A percentile compares a stretch with the other conserved stretches of the same genome.
phyloP scores from a whole-genome alignment of 2,329 filamentous ascomycete genomes.

The Huntiella abstrusa region DNA sequence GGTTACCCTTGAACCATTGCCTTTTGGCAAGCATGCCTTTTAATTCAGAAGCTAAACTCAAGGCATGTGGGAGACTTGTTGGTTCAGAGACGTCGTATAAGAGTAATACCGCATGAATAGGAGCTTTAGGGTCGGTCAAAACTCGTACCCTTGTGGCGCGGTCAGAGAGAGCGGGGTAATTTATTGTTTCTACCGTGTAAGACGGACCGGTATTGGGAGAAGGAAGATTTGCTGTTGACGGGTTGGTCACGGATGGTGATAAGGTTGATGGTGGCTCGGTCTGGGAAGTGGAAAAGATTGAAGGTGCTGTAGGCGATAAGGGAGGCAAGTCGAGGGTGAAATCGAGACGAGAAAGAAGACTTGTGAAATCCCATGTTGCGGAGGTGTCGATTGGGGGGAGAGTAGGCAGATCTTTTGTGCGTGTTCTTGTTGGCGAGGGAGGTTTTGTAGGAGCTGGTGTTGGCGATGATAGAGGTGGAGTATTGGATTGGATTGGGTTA shows the following conservation, averaged over 20 bases:
- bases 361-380: background rate
- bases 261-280: background rate
- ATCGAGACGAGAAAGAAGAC: background rate
- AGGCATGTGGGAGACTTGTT: no score
- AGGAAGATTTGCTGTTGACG: background rate
- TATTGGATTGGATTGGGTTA: background rate
- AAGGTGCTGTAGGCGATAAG: background rate
- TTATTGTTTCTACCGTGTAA: conserved; percentile 17
- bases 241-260: background rate
- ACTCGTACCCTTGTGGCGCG: no score
- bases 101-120: no score
- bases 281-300: background rate
- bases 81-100: no score
- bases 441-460: background rate
- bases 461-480: background rate
- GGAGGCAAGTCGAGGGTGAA: background rate
- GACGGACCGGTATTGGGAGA: background rate
- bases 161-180: conserved; percentile 14
- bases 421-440: background rate
- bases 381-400: background rate
- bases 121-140: no score
- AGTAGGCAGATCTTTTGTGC: background rate
- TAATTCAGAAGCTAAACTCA: no score
- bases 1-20: no score
- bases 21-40: no score